phyloP scores from a whole-genome alignment of 805 yeast species.

The Metschnikowia amazonensis region DNA sequence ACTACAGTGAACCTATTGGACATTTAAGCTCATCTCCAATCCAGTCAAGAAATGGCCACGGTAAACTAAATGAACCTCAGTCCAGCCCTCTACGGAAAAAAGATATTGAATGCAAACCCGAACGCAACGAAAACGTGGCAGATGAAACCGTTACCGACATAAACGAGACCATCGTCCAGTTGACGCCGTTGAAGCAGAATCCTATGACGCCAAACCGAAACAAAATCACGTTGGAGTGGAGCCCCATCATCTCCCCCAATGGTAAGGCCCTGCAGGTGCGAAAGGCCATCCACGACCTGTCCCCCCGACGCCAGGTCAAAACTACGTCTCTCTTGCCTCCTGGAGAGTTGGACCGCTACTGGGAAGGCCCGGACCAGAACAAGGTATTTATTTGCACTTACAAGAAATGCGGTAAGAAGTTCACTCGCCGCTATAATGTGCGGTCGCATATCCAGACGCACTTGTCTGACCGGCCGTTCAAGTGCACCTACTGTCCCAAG shows the following conservation, averaged over 20 bases:
- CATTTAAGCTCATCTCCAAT: slow-evolving; percentile 21
- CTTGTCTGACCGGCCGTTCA: slow-evolving; percentile 87
- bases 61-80: slow-evolving; percentile 12
- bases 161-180: slow-evolving; percentile 38
- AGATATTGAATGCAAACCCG: not conserved
- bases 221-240: slow-evolving; percentile 39
- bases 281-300: slow-evolving; percentile 36
- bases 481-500: slow-evolving; percentile 73
- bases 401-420: slow-evolving; percentile 74
- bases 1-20: slow-evolving; percentile 16
- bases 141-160: slow-evolving; percentile 36
- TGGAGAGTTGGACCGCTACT: slow-evolving; percentile 81
- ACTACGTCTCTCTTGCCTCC: slow-evolving; percentile 75
- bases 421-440: slow-evolving; percentile 85
- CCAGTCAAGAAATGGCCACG: not conserved
- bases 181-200: slow-evolving; percentile 36
- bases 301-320: slow-evolving; percentile 47
- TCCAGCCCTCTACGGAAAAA: slow-evolving; percentile 29
- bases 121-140: slow-evolving; percentile 15
- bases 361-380: slow-evolving; percentile 73
- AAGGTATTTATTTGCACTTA: slow-evolving; percentile 72
- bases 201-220: slow-evolving; percentile 36
- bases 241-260: slow-evolving; percentile 42
- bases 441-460: slow-evolving; percentile 97
- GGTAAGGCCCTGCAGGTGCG: slow-evolving; percentile 20